Conservation (phyloP, 768 basidiomycete species). For the Sporobolomyces phaffii region DNA sequence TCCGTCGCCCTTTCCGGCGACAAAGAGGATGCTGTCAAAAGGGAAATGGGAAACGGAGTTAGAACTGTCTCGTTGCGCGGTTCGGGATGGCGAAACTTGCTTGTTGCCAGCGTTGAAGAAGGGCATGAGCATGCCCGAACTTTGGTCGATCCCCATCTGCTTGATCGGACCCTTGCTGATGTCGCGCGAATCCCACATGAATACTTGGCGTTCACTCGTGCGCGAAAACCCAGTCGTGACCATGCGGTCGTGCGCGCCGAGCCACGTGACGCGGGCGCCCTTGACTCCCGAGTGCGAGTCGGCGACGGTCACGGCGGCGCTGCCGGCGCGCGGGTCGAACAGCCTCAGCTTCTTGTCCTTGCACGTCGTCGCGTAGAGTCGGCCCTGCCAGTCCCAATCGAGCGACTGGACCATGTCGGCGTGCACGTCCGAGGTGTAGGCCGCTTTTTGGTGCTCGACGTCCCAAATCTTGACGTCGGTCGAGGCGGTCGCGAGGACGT, state of each 20-base stretch:
- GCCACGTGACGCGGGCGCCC: constrained; percentile 78
- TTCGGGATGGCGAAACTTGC: not conserved
- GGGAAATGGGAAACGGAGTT: too few relatives aligned
- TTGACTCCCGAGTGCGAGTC: constrained; percentile 94
- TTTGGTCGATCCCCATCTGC: constrained; percentile 74
- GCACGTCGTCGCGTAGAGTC: constrained; percentile 76
- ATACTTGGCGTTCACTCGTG: constrained; percentile 89
- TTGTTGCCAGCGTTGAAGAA: constrained; percentile 95
- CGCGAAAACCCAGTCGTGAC: constrained; percentile 95
- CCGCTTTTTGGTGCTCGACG: constrained; percentile 63
- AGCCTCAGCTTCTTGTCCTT: constrained; percentile 85
- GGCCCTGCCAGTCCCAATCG: constrained; percentile 74
- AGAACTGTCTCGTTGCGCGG: too few relatives aligned
- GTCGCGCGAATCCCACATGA: constrained; percentile 78
- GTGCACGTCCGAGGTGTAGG: constrained; percentile 58
- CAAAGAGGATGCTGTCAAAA: constrained; percentile 1
- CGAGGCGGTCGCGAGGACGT: constrained; percentile 69
- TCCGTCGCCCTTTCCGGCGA: constrained; percentile 61
- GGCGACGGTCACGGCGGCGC: constrained; percentile 69
- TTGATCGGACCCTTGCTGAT: constrained; percentile 62
- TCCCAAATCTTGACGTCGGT: constrained; percentile 92
- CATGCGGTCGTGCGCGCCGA: constrained; percentile 80
- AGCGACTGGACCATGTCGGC: constrained; percentile 81
- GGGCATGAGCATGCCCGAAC: constrained; percentile 90
- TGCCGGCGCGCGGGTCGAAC: constrained; percentile 79